These are phyloP conservation scores for Aaosphaeria pasadenensis DNA, from an alignment of 2,329 filamentous ascomycete genomes.

Conservation along the genomic window DNA sequence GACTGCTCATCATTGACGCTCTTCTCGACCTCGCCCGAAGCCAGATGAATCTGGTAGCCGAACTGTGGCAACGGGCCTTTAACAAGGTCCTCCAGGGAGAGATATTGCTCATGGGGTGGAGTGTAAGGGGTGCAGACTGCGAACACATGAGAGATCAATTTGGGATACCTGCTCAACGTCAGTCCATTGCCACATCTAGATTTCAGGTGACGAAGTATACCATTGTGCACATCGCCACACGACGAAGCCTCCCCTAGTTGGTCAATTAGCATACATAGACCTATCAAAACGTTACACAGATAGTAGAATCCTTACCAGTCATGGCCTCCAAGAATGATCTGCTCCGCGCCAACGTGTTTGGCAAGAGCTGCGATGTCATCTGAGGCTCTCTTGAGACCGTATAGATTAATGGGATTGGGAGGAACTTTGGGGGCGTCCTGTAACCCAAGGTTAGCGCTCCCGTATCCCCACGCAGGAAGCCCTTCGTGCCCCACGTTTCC, in stretches of 20 bases:
- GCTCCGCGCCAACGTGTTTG: constrained; percentile 51
- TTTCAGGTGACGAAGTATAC: constrained; percentile 18
- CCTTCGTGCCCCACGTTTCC: constrained; percentile 5
- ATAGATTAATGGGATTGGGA: constrained; percentile 60
- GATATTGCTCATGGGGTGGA: constrained; percentile 52
- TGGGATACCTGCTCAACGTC: constrained; percentile 51
- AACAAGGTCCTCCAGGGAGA: constrained; percentile 60
- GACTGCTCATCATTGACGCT: constrained; percentile 54
- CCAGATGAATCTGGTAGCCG: constrained; percentile 80
- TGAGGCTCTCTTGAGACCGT: constrained; percentile 68
- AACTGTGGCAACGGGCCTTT: constrained; percentile 63
- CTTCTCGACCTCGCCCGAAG: constrained; percentile 55
- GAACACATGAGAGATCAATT: constrained; percentile 72
- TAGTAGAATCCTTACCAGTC: constrained; percentile 59
- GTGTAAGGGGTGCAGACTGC: constrained; percentile 75
- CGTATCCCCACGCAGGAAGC: constrained; percentile 7
- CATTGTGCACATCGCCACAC: constrained; percentile 73
- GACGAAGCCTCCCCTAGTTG: constrained; percentile 67
- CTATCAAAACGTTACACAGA: not conserved
- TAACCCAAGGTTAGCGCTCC: constrained; percentile 12
- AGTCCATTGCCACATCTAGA: not conserved
- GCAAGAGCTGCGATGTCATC: constrained; percentile 74
- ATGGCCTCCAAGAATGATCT: constrained; percentile 82
- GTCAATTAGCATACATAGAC: not conserved
- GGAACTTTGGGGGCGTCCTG: constrained; percentile 51